These are phyloP conservation scores for Fusarium redolens DNA, from an alignment of 2,329 filamentous ascomycete genomes.

Conservation along the genomic window DNA sequence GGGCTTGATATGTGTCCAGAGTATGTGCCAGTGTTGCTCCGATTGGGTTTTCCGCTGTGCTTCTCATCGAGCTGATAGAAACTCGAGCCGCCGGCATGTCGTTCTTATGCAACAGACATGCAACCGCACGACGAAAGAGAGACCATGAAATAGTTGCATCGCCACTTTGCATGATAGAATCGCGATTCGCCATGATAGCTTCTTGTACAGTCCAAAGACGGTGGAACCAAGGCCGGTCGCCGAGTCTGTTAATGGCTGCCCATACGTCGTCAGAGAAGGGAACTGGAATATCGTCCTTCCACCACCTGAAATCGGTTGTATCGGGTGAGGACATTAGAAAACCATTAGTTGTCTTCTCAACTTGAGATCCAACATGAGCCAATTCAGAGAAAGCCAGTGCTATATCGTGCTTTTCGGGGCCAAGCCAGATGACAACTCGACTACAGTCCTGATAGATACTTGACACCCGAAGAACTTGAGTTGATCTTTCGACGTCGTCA, in stretches of 20 bases:
- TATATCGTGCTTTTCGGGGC: background rate
- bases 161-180: background rate
- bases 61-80: background rate
- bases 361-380: background rate
- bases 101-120: background rate
- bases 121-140: background rate
- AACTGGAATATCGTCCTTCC: fast-evolving
- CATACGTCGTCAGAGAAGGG: fast-evolving
- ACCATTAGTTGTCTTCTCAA: background rate
- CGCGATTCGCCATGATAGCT: background rate
- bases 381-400: background rate
- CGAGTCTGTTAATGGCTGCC: background rate
- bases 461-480: background rate
- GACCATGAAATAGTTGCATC: fast-evolving
- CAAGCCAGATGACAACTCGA: background rate
- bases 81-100: background rate
- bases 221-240: fast-evolving
- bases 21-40: background rate
- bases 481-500: fast-evolving
- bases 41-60: fast-evolving
- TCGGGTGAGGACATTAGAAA: fast-evolving
- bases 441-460: background rate
- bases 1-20: fast-evolving
- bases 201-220: background rate
- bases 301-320: background rate